Evolutionary conservation across 2,329 filamentous ascomycete genomes (phyloP), one percentile per base, ranked within the genome.

Genomic region (Xylaria sp.): DNA sequence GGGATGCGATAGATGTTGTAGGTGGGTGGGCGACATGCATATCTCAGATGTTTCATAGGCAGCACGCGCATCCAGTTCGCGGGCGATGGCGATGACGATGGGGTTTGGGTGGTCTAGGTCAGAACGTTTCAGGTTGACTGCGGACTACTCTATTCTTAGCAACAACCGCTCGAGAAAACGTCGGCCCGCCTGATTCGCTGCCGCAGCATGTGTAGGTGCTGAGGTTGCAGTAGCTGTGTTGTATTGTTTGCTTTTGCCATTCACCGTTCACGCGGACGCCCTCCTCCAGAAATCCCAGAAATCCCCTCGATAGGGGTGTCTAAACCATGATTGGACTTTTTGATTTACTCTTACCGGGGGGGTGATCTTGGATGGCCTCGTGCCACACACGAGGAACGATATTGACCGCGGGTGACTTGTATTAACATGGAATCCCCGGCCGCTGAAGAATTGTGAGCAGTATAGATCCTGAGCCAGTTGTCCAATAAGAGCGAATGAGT

Each of bases 141-240:
- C 58, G 33, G 58, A 7, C 5, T 17, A n/a, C n/a, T 20, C 54
- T 68, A 66, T 68, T 68, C 66, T 68, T 68, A 66, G 66, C 58
- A 44, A 50, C 9, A 17, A 44, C 20, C 27, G 15, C 45, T n/a
- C 13, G 22, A 20, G 36, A 49, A n/a, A n/a, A 49, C 11, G n/a
- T 44, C 57, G 33, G 42, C 44, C 20, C 49, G 3, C 54, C n/a
- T 45, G 57, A 58, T 42, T 47, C 39, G 47, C 29, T 31, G 25
- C 1, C 7, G 15, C 17, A 11, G 38, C 20, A 25, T 39, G 20
- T 10, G 45, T 36, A 31, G 47, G 20, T 42, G 44, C 22, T 42
- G 53, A 38, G 11, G 49, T 56, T 54, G 36, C 36, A 54, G 33
- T 33, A 54, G 63, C 49, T 51, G 45, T 47, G 36, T 15, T 25